Percentiles rank a stretch among this genome's conserved stretches.
These are phyloP conservation scores for Exidia glandulosa DNA, from an alignment of 768 basidiomycete species.

Conservation along the genomic window DNA sequence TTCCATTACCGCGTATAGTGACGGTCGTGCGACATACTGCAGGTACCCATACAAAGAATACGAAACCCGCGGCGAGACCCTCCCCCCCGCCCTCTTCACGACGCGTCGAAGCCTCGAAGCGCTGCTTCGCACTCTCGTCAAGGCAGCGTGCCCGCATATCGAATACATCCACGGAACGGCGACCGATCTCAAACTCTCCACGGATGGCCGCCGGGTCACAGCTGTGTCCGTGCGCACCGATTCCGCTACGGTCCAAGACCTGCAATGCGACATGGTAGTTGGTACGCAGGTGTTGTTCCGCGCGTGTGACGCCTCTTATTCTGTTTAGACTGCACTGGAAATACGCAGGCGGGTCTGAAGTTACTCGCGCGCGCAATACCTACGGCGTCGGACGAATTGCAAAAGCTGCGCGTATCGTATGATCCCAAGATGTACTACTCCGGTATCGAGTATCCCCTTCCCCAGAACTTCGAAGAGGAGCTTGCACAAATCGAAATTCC, in stretches of 20 bases:
- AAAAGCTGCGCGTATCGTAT: no score
- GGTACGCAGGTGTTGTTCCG: conserved; percentile 7
- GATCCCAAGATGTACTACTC: no score
- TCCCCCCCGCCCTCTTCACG: background rate
- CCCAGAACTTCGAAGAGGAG: background rate
- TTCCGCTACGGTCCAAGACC: background rate
- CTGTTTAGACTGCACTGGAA: conserved; percentile 21
- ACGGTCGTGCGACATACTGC: no score
- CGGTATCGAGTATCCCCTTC: background rate
- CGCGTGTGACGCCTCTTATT: background rate
- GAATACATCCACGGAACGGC: background rate
- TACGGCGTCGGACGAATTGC: background rate
- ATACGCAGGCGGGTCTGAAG: conserved; percentile 14
- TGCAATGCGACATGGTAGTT: conserved; percentile 9
- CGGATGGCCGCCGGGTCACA: background rate
- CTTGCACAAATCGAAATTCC: no score
- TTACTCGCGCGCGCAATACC: conserved; percentile 12
- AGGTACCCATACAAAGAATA: no score
- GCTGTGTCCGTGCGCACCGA: conserved; percentile 8
- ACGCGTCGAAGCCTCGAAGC: background rate
- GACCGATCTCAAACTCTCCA: background rate
- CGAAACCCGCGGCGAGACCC: background rate
- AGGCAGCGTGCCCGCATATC: background rate
- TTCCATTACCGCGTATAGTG: background rate
- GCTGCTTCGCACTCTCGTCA: background rate